Conservation (phyloP, 2,329 filamentous ascomycete species). For the Fusarium nygamai region DNA sequence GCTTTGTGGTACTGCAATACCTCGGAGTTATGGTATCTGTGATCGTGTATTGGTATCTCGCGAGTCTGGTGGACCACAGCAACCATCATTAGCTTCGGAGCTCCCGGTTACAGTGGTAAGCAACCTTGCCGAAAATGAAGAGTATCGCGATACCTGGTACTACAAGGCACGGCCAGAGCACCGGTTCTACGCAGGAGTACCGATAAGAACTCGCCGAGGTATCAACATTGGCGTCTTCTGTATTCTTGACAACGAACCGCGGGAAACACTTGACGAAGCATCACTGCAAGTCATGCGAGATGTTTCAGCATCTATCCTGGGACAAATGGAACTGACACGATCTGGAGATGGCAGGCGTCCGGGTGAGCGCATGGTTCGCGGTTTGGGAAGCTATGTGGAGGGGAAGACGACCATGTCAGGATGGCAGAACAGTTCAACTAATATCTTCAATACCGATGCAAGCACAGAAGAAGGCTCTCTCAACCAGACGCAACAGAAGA, state of each 20-base stretch:
- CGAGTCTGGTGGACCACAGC: neutral
- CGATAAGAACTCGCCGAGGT: conserved; percentile 51
- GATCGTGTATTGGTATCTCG: conserved; percentile 37
- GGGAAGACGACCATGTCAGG: conserved; percentile 45
- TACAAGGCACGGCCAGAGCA: conserved; percentile 33
- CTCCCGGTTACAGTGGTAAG: conserved; percentile 48
- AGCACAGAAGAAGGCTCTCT: conserved; percentile 16
- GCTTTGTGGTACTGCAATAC: conserved; percentile 47
- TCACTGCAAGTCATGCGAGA: conserved; percentile 43
- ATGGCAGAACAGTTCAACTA: conserved; percentile 14
- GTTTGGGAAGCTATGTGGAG: conserved; percentile 51
- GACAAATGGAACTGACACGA: conserved; percentile 48
- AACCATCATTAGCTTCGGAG: neutral
- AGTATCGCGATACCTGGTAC: conserved; percentile 40
- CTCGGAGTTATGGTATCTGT: conserved; percentile 43
- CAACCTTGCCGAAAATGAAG: conserved; percentile 46
- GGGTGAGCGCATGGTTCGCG: conserved; percentile 52
- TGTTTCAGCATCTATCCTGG: conserved; percentile 48
- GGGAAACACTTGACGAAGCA: conserved; percentile 37
- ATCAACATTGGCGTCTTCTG: conserved; percentile 56
- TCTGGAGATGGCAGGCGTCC: conserved; percentile 42
- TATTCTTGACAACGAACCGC: conserved; percentile 38
- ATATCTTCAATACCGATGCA: conserved; percentile 1
- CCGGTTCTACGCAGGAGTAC: conserved; percentile 54
- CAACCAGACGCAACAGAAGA: conserved; percentile 10